These are phyloP conservation scores for Lentithecium fluviatile DNA, from an alignment of 495 filamentous ascomycete genomes.

Conservation along the genomic window DNA sequence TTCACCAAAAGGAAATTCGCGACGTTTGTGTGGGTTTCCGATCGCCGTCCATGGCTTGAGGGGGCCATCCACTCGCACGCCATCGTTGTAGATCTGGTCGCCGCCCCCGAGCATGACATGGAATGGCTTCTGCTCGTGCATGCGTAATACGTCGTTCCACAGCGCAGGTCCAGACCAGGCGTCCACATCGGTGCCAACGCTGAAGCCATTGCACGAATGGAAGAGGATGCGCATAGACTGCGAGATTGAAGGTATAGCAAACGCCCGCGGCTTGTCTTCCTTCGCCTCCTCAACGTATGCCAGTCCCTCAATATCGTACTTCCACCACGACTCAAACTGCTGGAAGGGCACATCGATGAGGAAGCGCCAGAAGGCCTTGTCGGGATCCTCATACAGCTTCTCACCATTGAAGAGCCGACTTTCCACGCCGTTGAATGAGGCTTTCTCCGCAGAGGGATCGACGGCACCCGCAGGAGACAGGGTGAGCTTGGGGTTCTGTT, in stretches of 20 bases:
- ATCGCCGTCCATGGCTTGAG: constrained; percentile 79
- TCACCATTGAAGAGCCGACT: constrained; percentile 48
- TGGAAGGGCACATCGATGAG: constrained; percentile 59
- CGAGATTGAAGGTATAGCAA: constrained; percentile 71
- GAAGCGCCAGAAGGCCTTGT: constrained; percentile 82
- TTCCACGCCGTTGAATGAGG: constrained; percentile 15
- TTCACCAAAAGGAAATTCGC: constrained; percentile 72
- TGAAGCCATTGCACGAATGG: constrained; percentile 95
- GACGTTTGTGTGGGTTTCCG: constrained; percentile 75
- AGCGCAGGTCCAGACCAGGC: constrained; percentile 78
- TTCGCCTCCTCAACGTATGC: constrained; percentile 45
- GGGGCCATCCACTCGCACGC: constrained; percentile 78
- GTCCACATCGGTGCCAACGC: constrained; percentile 84
- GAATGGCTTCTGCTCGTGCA: constrained; percentile 68
- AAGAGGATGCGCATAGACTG: constrained; percentile 96
- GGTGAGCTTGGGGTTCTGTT: constrained; percentile 51
- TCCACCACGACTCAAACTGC: constrained; percentile 56
- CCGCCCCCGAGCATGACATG: constrained; percentile 96
- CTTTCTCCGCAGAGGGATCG: constrained; percentile 5
- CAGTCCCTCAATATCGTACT: constrained; percentile 56
- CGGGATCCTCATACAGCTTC: constrained; percentile 75
- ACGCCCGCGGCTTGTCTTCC: constrained; percentile 41
- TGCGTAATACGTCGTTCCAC: constrained; percentile 86
- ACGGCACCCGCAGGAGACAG: constrained; percentile 51
- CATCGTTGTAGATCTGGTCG: constrained; percentile 94